phyloP scores from a whole-genome alignment of 2,329 filamentous ascomycete species.

The Capronia epimyces region DNA sequence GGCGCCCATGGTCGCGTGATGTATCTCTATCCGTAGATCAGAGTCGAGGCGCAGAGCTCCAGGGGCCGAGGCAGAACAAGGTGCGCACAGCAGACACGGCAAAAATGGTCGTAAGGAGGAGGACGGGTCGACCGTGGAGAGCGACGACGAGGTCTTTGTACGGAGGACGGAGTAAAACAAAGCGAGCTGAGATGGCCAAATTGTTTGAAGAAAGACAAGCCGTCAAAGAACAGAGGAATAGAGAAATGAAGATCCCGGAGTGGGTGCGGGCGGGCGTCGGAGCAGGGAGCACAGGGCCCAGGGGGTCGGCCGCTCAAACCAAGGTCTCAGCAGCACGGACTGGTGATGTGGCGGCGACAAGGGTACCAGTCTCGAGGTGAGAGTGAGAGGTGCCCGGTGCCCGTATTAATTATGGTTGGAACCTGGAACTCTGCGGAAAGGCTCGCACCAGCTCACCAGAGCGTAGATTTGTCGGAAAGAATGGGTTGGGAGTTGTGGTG shows the following conservation, averaged over 20 bases:
- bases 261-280: not conserved
- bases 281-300: too few relatives aligned
- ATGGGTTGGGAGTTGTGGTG: too few relatives aligned
- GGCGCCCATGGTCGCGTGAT: slow-evolving; percentile 30
- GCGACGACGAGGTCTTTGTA: not conserved
- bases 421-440: too few relatives aligned
- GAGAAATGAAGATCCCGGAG: not conserved
- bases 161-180: too few relatives aligned
- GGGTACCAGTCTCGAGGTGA: too few relatives aligned
- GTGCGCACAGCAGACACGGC: not conserved
- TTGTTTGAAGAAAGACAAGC: not conserved
- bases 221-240: not conserved
- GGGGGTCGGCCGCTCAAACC: too few relatives aligned
- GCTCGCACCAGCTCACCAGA: too few relatives aligned
- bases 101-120: not conserved
- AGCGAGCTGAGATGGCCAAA: not conserved
- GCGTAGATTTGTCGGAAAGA: too few relatives aligned
- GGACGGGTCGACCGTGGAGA: not conserved
- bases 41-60: not conserved
- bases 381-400: too few relatives aligned
- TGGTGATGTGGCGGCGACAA: too few relatives aligned
- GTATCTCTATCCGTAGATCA: not conserved
- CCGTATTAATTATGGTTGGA: too few relatives aligned
- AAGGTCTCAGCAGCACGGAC: too few relatives aligned
- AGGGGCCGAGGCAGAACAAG: not conserved